Evolutionary conservation across 371 early-diverging fungal species (phyloP).

Genomic region (Choanephora cucurbitarum): DNA sequence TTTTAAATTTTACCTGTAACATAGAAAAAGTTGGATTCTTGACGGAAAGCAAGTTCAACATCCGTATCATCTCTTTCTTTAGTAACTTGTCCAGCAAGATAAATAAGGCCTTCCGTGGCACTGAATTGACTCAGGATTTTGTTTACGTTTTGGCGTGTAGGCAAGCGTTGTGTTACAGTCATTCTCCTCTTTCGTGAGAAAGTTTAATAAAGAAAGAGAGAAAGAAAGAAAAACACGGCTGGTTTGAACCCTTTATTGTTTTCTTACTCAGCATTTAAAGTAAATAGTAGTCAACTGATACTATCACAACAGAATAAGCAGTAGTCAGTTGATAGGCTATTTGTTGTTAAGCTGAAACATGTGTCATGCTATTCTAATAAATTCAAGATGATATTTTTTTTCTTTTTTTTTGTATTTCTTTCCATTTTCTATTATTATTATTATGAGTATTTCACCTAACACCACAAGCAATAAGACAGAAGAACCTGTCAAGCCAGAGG

Average conservation of each 20-base stretch:
- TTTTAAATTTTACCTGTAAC: conserved; percentile 47
- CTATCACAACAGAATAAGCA: too few relatives aligned
- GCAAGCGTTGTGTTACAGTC: conserved; percentile 38
- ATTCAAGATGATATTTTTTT: neutral
- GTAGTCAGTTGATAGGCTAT: too few relatives aligned
- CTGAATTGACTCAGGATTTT: conserved; percentile 65
- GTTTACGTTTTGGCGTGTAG: conserved; percentile 65
- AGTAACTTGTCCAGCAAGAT: conserved; percentile 66
- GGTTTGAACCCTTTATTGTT: neutral
- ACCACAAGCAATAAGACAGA: conserved; percentile 9
- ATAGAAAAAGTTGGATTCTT: conserved; percentile 84
- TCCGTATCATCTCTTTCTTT: conserved; percentile 76
- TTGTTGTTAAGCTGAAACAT: too few relatives aligned
- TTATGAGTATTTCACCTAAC: conserved; percentile 27
- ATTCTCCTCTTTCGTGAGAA: conserved; percentile 24
- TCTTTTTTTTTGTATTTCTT: conserved; percentile 1
- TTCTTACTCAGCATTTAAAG: too few relatives aligned
- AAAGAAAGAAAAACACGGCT: neutral
- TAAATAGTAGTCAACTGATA: too few relatives aligned
- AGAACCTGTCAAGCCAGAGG: neutral
- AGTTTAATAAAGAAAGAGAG: conserved; percentile 4
- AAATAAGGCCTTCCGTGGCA: conserved; percentile 62
- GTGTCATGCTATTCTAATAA: too few relatives aligned
- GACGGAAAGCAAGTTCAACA: conserved; percentile 77
- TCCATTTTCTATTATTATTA: neutral